Base-by-base conservation (phyloP, 176 grass and related monocot species). In the Melocanna baccifera region DNA sequence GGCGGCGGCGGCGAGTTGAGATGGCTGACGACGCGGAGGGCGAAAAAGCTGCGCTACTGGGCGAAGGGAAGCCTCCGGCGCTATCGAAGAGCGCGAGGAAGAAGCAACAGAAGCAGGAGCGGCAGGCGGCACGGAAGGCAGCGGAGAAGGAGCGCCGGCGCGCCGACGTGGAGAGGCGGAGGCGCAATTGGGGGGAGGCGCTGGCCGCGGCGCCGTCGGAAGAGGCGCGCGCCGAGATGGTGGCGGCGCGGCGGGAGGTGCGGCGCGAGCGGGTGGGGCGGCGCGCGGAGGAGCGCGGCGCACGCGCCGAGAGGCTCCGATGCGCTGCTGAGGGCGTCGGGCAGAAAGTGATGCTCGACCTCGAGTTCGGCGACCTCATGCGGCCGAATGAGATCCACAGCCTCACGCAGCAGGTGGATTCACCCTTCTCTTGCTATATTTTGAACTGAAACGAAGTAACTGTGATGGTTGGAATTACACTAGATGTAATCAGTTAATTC, bases 321-420 rank as follows among this genome's bases (percentile, higher is more conserved):
- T 72, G 87, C 36, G 90, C 90, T 4, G 85, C 87, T 22, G 87
- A 90, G 36, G 89, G 89, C 30, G 51, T 61, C n/a, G 90, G 93
- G 1, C 85, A 86, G 75, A 94, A 90, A 85, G 89, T 94, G 25
- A 90, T 94, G 82, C 63, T 94, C 42, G 93, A 94, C 80, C 93
- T 94, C 63, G 90, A 94, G 70, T 94, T 94, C 58, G 85, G 63
- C 2, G 74, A 94, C 57, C 93, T 94, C 65, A 94, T 94, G 93
- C 76, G 85, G 63, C 79, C 90, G 47, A 92, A 90, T 75, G 90
- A 94, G 82, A 77, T 94, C 72, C 93, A 94, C 32, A 94, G 93
- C 85, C 93, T 94, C 40, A 89, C 77, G 1, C 87, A 92, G 63
- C 93, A 94, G 90, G 93, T 94, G 88, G 47, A 57, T 48, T 81